phyloP scores from a whole-genome alignment of 129 eudicot genomes.

The Tagetes patula region DNA sequence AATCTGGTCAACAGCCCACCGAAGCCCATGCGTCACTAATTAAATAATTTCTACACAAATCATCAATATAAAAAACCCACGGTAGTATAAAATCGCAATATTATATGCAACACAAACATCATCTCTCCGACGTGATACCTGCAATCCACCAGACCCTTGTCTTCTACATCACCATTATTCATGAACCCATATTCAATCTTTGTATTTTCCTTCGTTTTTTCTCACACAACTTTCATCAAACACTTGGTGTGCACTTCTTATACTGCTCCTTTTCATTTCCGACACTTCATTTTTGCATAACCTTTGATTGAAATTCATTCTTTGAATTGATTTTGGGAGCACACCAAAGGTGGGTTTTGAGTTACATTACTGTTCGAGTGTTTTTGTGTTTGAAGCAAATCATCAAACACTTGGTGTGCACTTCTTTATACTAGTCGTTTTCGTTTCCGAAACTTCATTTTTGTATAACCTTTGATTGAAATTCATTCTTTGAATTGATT shows the following conservation, averaged over 20 bases:
- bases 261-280: background rate
- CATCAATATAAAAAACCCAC: conserved; percentile 18
- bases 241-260: conserved; percentile 24
- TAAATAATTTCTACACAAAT: background rate
- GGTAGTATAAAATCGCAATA: conserved; percentile 7
- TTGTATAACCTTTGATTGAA: conserved; percentile 7
- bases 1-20: conserved; percentile 16
- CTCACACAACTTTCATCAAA: conserved; percentile 25
- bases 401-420: conserved; percentile 6
- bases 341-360: background rate
- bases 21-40: conserved; percentile 19
- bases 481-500: conserved; percentile 5
- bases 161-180: background rate
- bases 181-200: conserved; percentile 11
- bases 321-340: background rate
- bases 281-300: conserved; percentile 13
- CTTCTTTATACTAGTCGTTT: conserved; percentile 2
- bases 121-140: conserved; percentile 27
- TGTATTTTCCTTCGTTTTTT: background rate
- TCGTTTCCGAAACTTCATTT: conserved; percentile 3
- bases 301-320: conserved; percentile 4
- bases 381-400: background rate
- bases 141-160: conserved; percentile 15
- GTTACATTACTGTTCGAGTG: background rate
- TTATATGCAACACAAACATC: conserved; percentile 7